Evolutionary conservation across 2,329 filamentous ascomycete species (phyloP), one percentile per base, ranked within the genome.

Genomic region (Torrubiellomyces zombiae): DNA sequence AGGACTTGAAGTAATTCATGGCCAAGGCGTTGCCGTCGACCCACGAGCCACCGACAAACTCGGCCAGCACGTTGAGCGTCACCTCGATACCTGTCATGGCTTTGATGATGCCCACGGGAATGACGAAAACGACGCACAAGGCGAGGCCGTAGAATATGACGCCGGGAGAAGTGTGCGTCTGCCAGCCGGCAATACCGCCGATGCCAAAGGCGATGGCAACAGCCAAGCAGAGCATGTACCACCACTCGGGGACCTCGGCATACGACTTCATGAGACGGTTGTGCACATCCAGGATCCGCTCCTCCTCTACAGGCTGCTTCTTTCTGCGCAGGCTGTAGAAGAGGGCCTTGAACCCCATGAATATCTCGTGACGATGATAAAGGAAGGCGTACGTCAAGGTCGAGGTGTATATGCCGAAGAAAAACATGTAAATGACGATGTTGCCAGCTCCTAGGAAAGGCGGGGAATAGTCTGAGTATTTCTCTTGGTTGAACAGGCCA

Each of bases 1-100:
- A 63, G 1, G 54, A 56, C 47, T 64, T 65, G 52, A 66, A 63
- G 35, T 55, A 62, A 45, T 62, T 64, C 56, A 64, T 63, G 25
- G 56, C 58, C 26, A 63, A 37, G 1, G 59, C 58, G 26, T 63
- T 62, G 16, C 60, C 60, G 15, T 56, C 52, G 7, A 61, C 54
- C 32, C 48, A 55, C 5, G 55, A 57, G n/a, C 61, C 61, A 25
- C 58, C 60, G 20, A 65, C 58, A 20, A 66, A 59, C 40, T 65
- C 60, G 19, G 60, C 58, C 6, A 67, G 45, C 4, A 66, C 60
- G 35, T 64, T 63, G 19, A 64, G 48, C 3, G 53, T 62, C 5
- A 63, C 58, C 32, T 62, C 55, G 18, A 62, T 51, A 27, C 59
- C 60, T 2, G 59, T 66, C 47, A 61, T 65, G 25, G 60, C 58